Evolutionary conservation across 2,329 filamentous ascomycete species (phyloP), one percentile per base, ranked within the genome.

Genomic region (Periconia sp.): DNA sequence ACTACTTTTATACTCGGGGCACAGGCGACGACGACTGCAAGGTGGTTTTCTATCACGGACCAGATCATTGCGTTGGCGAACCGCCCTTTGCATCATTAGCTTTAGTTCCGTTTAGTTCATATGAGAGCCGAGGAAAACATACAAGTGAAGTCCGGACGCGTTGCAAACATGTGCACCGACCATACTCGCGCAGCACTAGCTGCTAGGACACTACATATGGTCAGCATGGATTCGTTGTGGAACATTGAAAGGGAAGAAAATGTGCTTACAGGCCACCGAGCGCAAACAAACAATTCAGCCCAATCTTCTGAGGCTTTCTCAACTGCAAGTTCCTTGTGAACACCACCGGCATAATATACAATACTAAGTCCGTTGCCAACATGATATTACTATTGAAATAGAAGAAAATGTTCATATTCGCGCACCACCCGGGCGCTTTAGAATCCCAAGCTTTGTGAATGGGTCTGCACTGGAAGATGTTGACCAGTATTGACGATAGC

Each of bases 271-370:
- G 36, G 17, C 57, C 57, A 4, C 67, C 66, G 13, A 70, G 39
- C 0, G 49, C 61, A 41, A 69, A 70, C 19, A 70, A 45, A 13
- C 54, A 46, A 31, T 65, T 66, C 22, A 73, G 54, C 5, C 65
- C 70, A 9, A 69, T 50, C 36, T 62, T 57, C 34, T 71, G 66
- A 7, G 56, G 39, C 23, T 57, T 48, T 7, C 59, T 53, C 2
- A 70, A 48, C 23, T 67, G 60, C 5, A 73, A 52, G 7, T 64
- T 57, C 60, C 66, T 64, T 4, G 71, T 66, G 35, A 71, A 70
- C 2, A 68, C 49, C 7, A 73, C 58, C 0, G 71, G 71, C 51
- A 73, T 63, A 17, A 59, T 50, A 41, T 73, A 69, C 11, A 73
- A 58, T 11, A 72, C 56, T 6, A 68, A 15, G 37, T 73, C 70